A percentile compares a stretch with the other conserved stretches of the same genome.
Evolutionary conservation across 148 eudicot genomes (phyloP).

Genomic region (Rheum nobile): DNA sequence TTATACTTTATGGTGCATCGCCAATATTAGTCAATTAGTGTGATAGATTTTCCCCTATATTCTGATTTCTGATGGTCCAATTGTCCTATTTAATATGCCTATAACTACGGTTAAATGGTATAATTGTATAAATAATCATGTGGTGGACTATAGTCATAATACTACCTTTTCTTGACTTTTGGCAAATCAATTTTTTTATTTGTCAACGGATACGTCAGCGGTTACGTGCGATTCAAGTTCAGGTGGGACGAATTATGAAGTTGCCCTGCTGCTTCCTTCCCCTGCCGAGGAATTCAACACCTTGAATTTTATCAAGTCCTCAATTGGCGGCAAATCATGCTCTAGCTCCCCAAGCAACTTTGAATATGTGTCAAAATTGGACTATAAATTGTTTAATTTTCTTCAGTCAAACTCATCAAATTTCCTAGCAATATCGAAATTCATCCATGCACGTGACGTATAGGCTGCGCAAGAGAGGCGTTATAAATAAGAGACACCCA

Average conservation of each 20-base stretch:
- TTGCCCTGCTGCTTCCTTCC: not conserved
- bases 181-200: not conserved
- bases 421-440: not conserved
- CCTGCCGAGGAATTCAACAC: not conserved
- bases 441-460: not conserved
- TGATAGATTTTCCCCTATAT: no score
- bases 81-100: not conserved
- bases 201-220: not conserved
- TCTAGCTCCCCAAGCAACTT: not conserved
- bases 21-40: no score
- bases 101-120: not conserved
- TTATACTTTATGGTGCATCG: not conserved
- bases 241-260: not conserved
- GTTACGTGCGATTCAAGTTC: not conserved
- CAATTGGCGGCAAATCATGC: not conserved
- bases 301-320: not conserved
- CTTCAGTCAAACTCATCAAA: not conserved
- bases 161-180: not conserved
- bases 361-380: not conserved
- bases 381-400: not conserved
- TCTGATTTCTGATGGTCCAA: not conserved
- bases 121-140: not conserved
- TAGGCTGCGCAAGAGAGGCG: not conserved
- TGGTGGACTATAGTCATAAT: not conserved
- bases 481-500: not conserved